Conservation (phyloP, 768 basidiomycete species). For the Boletus vermiculosoides region DNA sequence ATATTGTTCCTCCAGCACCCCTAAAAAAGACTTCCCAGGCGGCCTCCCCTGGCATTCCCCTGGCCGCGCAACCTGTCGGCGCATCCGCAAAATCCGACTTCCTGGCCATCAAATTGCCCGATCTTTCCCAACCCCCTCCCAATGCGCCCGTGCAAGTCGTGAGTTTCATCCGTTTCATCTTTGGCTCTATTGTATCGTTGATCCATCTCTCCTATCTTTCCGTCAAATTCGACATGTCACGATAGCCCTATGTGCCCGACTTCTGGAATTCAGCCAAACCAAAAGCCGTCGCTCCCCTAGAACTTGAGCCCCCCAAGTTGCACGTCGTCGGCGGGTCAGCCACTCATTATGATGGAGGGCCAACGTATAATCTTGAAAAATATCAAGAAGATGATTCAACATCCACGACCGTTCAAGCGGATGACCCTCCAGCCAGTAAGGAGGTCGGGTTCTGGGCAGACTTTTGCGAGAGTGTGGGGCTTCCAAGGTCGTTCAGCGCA, state of each 20-base stretch:
- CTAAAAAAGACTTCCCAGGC: conserved; percentile 29
- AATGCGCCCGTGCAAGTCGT: conserved; percentile 58
- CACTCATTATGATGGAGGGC: conserved; percentile 49
- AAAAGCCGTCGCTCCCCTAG: conserved; percentile 29
- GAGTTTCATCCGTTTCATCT: conserved; percentile 25
- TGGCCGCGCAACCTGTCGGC: conserved; percentile 26
- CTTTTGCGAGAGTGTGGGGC: conserved; percentile 37
- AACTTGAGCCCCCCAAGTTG: conserved; percentile 43
- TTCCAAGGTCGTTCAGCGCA: conserved; percentile 34
- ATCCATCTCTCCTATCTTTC: conserved; percentile 2
- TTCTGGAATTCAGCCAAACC: conserved; percentile 52
- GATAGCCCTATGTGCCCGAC: conserved; percentile 59
- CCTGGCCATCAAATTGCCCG: conserved; percentile 56
- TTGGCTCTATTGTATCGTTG: conserved; percentile 3
- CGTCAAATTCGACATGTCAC: conserved; percentile 1
- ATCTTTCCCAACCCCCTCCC: conserved; percentile 44
- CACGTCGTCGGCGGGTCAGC: conserved; percentile 47
- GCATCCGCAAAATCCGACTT: conserved; percentile 31
- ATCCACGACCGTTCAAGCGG: conserved; percentile 1
- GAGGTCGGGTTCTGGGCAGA: conserved; percentile 31
- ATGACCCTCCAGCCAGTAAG: conserved; percentile 15
- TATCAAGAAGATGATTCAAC: conserved; percentile 8
- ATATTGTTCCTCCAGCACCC: conserved; percentile 13
- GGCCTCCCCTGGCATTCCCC: conserved; percentile 44
- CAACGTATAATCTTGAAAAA: conserved; percentile 41